phyloP scores from a whole-genome alignment of 805 yeast species.

The Isabelozyma pseudorhagii region DNA sequence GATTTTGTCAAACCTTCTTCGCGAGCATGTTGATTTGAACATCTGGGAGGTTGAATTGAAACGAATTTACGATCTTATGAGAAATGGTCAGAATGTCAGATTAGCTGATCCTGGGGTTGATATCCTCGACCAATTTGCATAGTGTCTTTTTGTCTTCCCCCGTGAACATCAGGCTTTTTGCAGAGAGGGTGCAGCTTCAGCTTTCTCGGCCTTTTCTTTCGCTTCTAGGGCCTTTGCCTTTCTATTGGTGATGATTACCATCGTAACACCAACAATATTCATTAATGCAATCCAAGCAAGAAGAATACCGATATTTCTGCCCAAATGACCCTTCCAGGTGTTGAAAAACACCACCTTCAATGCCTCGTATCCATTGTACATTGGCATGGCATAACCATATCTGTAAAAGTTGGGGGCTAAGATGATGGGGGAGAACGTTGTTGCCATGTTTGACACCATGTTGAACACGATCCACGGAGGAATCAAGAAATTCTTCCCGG shows the following conservation, averaged over 20 bases:
- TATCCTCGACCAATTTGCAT: constrained; percentile 11
- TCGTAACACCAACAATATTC: constrained; percentile 7
- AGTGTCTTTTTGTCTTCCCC: background rate
- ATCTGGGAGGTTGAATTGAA: constrained; percentile 21
- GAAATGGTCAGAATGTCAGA: constrained; percentile 18
- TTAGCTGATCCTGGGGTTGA: constrained; percentile 19
- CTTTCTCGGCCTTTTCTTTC: background rate
- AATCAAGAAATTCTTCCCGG: constrained; percentile 14
- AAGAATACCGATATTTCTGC: constrained; percentile 26
- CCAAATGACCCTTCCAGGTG: constrained; percentile 31
- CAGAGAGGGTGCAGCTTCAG: background rate
- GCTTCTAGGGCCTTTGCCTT: constrained; percentile 4
- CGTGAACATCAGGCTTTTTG: background rate
- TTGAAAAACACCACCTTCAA: constrained; percentile 31
- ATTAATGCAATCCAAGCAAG: constrained; percentile 25
- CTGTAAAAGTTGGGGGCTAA: constrained; percentile 28
- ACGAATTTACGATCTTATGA: constrained; percentile 17
- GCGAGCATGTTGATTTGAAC: constrained; percentile 9
- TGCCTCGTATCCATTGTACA: constrained; percentile 29
- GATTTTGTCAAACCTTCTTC: constrained; percentile 20
- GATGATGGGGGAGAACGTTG: constrained; percentile 32
- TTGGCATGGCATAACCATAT: constrained; percentile 36
- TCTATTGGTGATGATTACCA: constrained; percentile 4
- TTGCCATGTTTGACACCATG: constrained; percentile 26
- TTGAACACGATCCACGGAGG: constrained; percentile 29